phyloP scores from a whole-genome alignment of 345 rosid genomes.

The Salix udensis region DNA sequence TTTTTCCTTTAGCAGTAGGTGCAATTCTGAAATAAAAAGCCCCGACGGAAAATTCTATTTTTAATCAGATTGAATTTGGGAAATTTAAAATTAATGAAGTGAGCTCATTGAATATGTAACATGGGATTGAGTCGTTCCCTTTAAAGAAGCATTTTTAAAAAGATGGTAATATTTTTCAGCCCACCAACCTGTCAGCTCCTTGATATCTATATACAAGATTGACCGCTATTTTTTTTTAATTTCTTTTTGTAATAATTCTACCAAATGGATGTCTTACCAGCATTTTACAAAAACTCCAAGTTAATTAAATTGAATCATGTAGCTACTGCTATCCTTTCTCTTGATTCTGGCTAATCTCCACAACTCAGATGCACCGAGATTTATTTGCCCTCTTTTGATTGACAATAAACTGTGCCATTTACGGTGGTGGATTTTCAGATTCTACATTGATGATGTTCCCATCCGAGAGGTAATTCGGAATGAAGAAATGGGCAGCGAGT shows the following conservation, averaged over 20 bases:
- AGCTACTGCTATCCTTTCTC: too few species aligned
- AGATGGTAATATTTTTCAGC: too few species aligned
- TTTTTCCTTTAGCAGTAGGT: neutral
- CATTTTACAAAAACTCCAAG: too few species aligned
- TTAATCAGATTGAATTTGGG: neutral
- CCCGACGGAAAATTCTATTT: neutral
- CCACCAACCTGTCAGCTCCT: too few species aligned
- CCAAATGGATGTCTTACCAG: too few species aligned
- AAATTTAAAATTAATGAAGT: too few species aligned
- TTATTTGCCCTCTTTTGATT: neutral
- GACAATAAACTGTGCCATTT: neutral
- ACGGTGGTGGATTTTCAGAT: slow-evolving; percentile 36
- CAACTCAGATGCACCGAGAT: neutral
- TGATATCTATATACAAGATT: too few species aligned
- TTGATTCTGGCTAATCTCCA: neutral
- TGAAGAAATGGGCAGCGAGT: slow-evolving; percentile 71
- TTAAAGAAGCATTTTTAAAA: too few species aligned
- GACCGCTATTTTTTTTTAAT: too few species aligned
- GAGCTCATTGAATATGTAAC: neutral
- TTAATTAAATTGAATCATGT: too few species aligned
- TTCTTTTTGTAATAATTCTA: too few species aligned
- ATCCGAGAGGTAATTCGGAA: slow-evolving; percentile 65
- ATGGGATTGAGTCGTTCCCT: neutral
- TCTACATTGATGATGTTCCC: slow-evolving; percentile 82
- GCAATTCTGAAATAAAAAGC: neutral